These are phyloP conservation scores for Pseudogymnoascus sp. DNA, from an alignment of 2,329 filamentous ascomycete species.

Conservation along the genomic window DNA sequence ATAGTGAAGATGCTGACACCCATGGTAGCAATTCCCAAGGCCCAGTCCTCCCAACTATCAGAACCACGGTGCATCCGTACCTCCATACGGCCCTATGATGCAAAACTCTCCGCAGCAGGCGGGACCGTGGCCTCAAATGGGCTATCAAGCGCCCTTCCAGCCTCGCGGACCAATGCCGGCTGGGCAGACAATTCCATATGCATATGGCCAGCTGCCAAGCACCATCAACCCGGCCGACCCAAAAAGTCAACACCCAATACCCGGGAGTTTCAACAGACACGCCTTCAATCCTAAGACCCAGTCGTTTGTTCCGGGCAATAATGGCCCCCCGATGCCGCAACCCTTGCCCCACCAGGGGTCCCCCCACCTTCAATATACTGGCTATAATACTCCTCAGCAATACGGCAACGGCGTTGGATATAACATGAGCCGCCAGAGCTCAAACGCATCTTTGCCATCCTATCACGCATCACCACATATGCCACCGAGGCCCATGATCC, in stretches of 20 bases:
- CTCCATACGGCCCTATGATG: constrained; percentile 26
- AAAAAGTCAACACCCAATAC: constrained; percentile 72
- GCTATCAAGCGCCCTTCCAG: constrained; percentile 25
- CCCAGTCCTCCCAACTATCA: constrained; percentile 25
- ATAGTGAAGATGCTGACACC: constrained; percentile 11
- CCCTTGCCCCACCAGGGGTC: constrained; percentile 27
- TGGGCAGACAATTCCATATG: constrained; percentile 48
- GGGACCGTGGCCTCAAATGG: constrained; percentile 25
- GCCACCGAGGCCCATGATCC: constrained; percentile 28
- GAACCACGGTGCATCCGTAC: constrained; percentile 27
- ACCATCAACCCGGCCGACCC: constrained; percentile 63
- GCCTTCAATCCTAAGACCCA: constrained; percentile 93
- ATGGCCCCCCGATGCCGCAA: constrained; percentile 39
- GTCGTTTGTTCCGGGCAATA: constrained; percentile 69
- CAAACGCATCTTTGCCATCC: constrained; percentile 29
- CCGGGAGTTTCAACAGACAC: constrained; percentile 75
- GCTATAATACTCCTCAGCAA: constrained; percentile 26
- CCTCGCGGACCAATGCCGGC: constrained; percentile 20
- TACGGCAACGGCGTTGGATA: constrained; percentile 28
- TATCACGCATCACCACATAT: constrained; percentile 31
- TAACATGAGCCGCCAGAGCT: constrained; percentile 29
- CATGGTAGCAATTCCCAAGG: constrained; percentile 24
- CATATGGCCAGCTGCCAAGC: constrained; percentile 69
- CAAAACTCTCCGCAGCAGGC: constrained; percentile 24
- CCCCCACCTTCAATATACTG: constrained; percentile 38